A percentile compares a stretch with the other conserved stretches of the same genome.
phyloP scores from a whole-genome alignment of 441 rosid species.

The Erodium trifolium region DNA sequence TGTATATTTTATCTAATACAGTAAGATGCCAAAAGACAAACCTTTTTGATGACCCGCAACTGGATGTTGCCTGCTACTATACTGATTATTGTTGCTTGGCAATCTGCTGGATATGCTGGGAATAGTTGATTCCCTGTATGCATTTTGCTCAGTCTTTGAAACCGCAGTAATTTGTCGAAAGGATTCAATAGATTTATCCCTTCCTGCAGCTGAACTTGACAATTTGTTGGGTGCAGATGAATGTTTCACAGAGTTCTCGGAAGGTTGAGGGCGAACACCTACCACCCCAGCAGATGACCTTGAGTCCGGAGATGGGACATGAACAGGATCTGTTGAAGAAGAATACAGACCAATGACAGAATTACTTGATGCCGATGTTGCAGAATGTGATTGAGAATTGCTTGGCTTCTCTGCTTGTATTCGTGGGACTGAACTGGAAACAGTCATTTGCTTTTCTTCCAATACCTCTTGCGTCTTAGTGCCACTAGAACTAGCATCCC shows the following conservation, averaged over 20 bases:
- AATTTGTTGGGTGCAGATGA: slow-evolving; percentile 21
- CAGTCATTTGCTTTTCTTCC: slow-evolving; percentile 34
- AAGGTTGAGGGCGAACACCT: slow-evolving; percentile 56
- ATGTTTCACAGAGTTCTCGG: slow-evolving; percentile 42
- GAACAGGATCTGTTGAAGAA: slow-evolving; percentile 87
- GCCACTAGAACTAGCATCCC: slow-evolving; percentile 30
- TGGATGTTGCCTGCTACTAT: slow-evolving; percentile 51
- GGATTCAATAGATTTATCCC: slow-evolving; percentile 47
- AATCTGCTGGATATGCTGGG: slow-evolving; percentile 40
- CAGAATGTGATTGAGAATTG: slow-evolving; percentile 31
- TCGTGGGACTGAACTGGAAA: slow-evolving; percentile 27
- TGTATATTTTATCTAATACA: background rate
- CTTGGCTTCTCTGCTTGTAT: slow-evolving; percentile 33
- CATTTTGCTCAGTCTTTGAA: background rate
- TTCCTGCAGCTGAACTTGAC: slow-evolving; percentile 42
- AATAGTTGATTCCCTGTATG: slow-evolving; percentile 38
- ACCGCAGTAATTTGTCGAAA: slow-evolving; percentile 21
- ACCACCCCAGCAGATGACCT: slow-evolving; percentile 74
- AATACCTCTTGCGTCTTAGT: slow-evolving; percentile 28
- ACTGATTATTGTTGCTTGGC: slow-evolving; percentile 40
- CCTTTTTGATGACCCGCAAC: slow-evolving; percentile 64
- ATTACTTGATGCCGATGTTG: slow-evolving; percentile 43
- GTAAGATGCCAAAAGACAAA: slow-evolving; percentile 15
- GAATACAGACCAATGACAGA: slow-evolving; percentile 72
- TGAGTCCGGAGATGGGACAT: slow-evolving; percentile 91